Base-by-base conservation (phyloP, 306 rosid species). In the Castanospermum australe region DNA sequence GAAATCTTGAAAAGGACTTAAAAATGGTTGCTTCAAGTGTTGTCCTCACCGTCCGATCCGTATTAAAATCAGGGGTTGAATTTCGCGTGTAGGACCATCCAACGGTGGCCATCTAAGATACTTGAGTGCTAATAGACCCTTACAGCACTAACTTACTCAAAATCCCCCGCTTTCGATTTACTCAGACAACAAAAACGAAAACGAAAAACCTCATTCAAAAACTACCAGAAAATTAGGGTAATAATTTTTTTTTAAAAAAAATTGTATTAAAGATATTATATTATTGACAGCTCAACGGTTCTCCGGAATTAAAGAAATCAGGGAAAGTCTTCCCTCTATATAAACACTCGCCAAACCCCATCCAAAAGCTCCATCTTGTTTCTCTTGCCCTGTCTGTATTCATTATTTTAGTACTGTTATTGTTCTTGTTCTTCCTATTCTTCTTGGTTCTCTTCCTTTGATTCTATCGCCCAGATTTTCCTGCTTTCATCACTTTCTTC, bases 201-300 rank as follows among this genome's bases (percentile, higher is more conserved):
- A n/a, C n/a, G n/a, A n/a, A n/a, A n/a, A n/a, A n/a, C n/a, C n/a
- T n/a, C n/a, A n/a, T n/a, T n/a, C n/a, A n/a, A n/a, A n/a, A n/a
- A n/a, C n/a, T n/a, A n/a, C n/a, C n/a, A n/a, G n/a, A n/a, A n/a
- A n/a, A n/a, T n/a, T n/a, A n/a, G n/a, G n/a, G n/a, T 67, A 48
- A 32, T 18, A 65, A 18, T 63, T 82, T 50, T 77, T 71, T 83
- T 79, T 25, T 10, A 33, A 63, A 22, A 44, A 2, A 13, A 17
- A 39, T 2, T 6, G n/a, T 17, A 24, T 5, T 45, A 18, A 9
- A 15, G 11, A 32, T 33, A 24, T 13, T 21, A 39, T 62, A 39
- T 50, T 15, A 15, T 71, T 77, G 83, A 84, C 90, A 82, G 90
- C 85, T 82, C 86, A 60, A 8, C 41, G 4, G 12, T 44, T 30